phyloP scores from a whole-genome alignment of 768 basidiomycete genomes.

The Hemileccinum impolitum region DNA sequence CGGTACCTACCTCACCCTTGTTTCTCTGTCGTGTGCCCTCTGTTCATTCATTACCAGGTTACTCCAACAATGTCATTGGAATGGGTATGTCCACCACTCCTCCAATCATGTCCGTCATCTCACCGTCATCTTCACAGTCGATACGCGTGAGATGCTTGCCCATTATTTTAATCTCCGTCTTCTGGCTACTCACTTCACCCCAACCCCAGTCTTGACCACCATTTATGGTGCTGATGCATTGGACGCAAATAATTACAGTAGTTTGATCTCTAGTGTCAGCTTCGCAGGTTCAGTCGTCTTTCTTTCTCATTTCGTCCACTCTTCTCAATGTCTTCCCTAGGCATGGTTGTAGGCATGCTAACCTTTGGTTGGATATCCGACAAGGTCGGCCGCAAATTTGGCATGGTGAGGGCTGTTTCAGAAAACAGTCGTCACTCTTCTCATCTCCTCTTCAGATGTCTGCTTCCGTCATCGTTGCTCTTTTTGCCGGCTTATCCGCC shows the following conservation, averaged over 20 bases:
- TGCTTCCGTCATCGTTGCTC: constrained; percentile 77
- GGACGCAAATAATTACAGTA: constrained; percentile 54
- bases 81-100: constrained; percentile 46
- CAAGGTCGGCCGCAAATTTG: constrained; percentile 82
- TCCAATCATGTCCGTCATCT: not conserved
- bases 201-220: constrained; percentile 55
- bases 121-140: constrained; percentile 42
- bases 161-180: too few relatives aligned
- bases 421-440: constrained; percentile 1
- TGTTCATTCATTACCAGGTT: constrained; percentile 43
- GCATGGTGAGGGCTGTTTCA: constrained; percentile 57
- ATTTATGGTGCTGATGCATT: constrained; percentile 63
- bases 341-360: constrained; percentile 85
- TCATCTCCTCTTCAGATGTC: constrained; percentile 51
- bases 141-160: constrained; percentile 49
- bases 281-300: constrained; percentile 78
- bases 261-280: constrained; percentile 58
- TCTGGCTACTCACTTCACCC: constrained; percentile 1
- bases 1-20: constrained; percentile 39
- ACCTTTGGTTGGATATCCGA: constrained; percentile 81
- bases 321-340: constrained; percentile 64
- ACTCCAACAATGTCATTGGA: constrained; percentile 79
- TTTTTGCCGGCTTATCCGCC: constrained; percentile 82
- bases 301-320: constrained; percentile 62
- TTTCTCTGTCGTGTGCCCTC: not conserved